phyloP scores from a whole-genome alignment of 2,329 filamentous ascomycete species.

The Penicillium sp. region DNA sequence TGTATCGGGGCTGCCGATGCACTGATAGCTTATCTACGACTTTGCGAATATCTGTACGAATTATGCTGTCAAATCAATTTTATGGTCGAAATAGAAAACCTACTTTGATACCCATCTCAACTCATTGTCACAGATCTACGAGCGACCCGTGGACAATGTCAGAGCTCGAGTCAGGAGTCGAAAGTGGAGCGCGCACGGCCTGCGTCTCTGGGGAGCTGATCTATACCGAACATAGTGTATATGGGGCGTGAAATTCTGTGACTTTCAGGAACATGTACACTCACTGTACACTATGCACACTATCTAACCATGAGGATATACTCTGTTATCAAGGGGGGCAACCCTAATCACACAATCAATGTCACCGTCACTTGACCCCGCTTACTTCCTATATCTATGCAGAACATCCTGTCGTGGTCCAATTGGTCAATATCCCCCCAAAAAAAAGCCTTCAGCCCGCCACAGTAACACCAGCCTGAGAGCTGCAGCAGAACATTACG shows the following conservation, averaged over 20 bases:
- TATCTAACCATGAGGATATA: too few species aligned
- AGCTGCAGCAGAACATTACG: slow-evolving; percentile 9
- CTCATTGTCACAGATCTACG: neutral
- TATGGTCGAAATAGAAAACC: neutral
- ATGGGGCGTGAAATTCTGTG: slow-evolving; percentile 9
- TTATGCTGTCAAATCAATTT: neutral
- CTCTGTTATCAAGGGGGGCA: too few species aligned
- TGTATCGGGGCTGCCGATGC: slow-evolving; percentile 10
- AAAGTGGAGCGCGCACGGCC: slow-evolving; percentile 9
- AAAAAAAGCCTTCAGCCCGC: slow-evolving; percentile 6
- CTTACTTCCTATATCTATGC: neutral
- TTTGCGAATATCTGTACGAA: neutral
- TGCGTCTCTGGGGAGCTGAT: slow-evolving; percentile 18
- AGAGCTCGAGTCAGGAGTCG: slow-evolving; percentile 11
- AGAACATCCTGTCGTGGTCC: neutral
- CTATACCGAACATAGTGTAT: slow-evolving; percentile 9
- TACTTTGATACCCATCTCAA: neutral
- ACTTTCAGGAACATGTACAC: neutral
- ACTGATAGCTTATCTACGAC: neutral
- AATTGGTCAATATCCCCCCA: neutral
- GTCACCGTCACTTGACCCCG: neutral
- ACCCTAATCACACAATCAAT: neutral
- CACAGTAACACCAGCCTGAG: slow-evolving; percentile 2
- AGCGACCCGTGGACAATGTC: neutral
- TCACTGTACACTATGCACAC: neutral